A percentile compares a stretch with the other conserved stretches of the same genome.
phyloP scores from a whole-genome alignment of 257 asterid genomes.

The Penstemon davidsonii region DNA sequence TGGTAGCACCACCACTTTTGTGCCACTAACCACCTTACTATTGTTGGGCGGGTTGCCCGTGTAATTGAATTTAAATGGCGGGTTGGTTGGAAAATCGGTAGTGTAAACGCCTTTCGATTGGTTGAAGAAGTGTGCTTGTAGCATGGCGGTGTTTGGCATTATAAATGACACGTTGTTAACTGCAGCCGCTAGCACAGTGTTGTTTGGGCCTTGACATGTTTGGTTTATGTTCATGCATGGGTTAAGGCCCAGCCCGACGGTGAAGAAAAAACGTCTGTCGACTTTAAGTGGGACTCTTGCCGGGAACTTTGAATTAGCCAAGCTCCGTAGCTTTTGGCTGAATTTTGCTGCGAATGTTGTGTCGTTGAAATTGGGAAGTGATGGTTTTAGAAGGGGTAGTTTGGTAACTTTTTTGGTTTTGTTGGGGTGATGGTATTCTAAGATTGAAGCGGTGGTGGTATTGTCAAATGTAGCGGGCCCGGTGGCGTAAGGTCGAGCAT shows the following conservation, averaged over 20 bases:
- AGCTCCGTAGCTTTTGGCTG: slow-evolving; percentile 41
- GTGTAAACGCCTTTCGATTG: slow-evolving; percentile 56
- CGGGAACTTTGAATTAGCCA: slow-evolving; percentile 43
- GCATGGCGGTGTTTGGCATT: slow-evolving; percentile 52
- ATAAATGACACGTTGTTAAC: slow-evolving; percentile 61
- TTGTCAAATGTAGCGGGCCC: slow-evolving; percentile 64
- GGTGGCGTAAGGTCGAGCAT: slow-evolving; percentile 57
- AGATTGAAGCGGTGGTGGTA: slow-evolving; percentile 44
- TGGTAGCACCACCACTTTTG: slow-evolving; percentile 48
- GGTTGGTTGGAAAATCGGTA: slow-evolving; percentile 59
- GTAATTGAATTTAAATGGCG: slow-evolving; percentile 53
- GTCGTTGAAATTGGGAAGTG: slow-evolving; percentile 39
- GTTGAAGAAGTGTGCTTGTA: slow-evolving; percentile 61
- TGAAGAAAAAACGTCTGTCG: slow-evolving; percentile 52
- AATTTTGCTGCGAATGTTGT: slow-evolving; percentile 40
- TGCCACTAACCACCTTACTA: slow-evolving; percentile 39
- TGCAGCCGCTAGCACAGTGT: slow-evolving; percentile 49
- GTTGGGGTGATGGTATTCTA: slow-evolving; percentile 44
- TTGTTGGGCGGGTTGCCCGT: slow-evolving; percentile 58
- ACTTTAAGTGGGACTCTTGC: slow-evolving; percentile 53
- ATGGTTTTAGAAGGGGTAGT: slow-evolving; percentile 35
- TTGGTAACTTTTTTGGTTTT: slow-evolving; percentile 6
- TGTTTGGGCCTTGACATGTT: slow-evolving; percentile 64
- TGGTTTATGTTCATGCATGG: slow-evolving; percentile 41
- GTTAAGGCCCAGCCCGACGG: slow-evolving; percentile 60